Conservation (phyloP, 2,329 filamentous ascomycete genomes). For the Penicillium sp. region DNA sequence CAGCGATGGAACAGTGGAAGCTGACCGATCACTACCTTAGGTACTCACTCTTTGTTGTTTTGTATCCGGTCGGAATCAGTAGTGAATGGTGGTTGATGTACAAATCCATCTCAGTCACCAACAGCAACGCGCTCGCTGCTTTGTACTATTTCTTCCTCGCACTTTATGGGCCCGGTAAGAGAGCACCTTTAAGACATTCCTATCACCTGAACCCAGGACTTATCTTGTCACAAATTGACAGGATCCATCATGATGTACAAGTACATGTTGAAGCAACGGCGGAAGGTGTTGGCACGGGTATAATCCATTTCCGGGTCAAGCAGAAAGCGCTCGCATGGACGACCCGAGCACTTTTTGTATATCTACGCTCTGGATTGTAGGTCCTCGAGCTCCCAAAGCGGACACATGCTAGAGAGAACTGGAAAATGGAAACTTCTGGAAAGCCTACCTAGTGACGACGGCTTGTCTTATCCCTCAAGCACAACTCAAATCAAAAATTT, state of each 20-base stretch:
- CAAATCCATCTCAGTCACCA: conserved; percentile 12
- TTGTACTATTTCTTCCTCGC: conserved; percentile 24
- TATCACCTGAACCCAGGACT: neutral
- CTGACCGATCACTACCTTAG: conserved; percentile 5
- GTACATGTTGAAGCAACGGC: conserved; percentile 27
- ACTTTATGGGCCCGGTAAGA: conserved; percentile 24
- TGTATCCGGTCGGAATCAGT: conserved; percentile 26
- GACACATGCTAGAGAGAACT: too few relatives aligned
- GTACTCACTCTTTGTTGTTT: conserved; percentile 24
- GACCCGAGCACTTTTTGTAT: too few relatives aligned
- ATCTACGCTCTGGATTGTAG: too few relatives aligned
- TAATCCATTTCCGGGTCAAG: too few relatives aligned
- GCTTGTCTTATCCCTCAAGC: too few relatives aligned
- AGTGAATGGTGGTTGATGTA: conserved; percentile 29
- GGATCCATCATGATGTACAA: conserved; percentile 29
- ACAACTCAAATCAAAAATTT: too few relatives aligned
- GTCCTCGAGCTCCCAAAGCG: too few relatives aligned
- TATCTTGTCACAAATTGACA: conserved; percentile 2
- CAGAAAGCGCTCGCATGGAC: too few relatives aligned
- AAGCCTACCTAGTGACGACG: too few relatives aligned
- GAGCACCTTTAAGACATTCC: neutral
- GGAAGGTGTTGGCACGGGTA: conserved; percentile 13
- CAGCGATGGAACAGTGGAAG: neutral
- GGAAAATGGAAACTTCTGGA: too few relatives aligned
- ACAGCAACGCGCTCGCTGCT: conserved; percentile 5